These are phyloP conservation scores for Penicillium egyptiacum DNA, from an alignment of 495 filamentous ascomycete species.

Conservation along the genomic window DNA sequence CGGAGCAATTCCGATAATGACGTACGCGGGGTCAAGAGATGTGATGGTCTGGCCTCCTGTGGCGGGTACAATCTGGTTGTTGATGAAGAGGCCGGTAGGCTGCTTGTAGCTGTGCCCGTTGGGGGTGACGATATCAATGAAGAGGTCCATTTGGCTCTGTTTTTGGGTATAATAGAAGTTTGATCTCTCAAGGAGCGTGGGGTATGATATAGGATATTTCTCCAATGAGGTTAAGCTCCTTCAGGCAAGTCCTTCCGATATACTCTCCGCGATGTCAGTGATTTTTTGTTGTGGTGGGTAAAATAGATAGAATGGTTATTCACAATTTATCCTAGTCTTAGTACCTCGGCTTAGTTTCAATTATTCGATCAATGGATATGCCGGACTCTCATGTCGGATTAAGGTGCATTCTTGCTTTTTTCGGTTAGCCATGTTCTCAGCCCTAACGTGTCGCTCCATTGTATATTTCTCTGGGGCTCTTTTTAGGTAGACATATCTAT, in stretches of 20 bases:
- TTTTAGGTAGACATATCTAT: not conserved
- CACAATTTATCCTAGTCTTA: not conserved
- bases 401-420: not conserved
- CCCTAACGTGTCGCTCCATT: not conserved
- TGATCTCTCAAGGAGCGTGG: not conserved
- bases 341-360: not conserved
- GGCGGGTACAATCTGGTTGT: conserved; percentile 84
- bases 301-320: not conserved
- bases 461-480: not conserved
- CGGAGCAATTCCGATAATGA: not conserved
- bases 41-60: conserved; percentile 70
- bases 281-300: not conserved
- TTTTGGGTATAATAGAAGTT: too few relatives aligned
- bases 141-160: conserved; percentile 12
- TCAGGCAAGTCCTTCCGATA: conserved; percentile 14
- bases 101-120: conserved; percentile 82
- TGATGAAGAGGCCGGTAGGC: conserved; percentile 87
- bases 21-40: conserved; percentile 68
- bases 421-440: not conserved
- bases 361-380: not conserved
- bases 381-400: not conserved
- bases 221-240: not conserved
- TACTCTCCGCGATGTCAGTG: not conserved
- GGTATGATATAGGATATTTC: conserved; percentile 5
- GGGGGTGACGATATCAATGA: conserved; percentile 74